Percentiles rank a stretch among this genome's conserved stretches.
These are phyloP conservation scores for Leptodermis oblonga DNA, from an alignment of 257 asterid genomes.

Conservation along the genomic window DNA sequence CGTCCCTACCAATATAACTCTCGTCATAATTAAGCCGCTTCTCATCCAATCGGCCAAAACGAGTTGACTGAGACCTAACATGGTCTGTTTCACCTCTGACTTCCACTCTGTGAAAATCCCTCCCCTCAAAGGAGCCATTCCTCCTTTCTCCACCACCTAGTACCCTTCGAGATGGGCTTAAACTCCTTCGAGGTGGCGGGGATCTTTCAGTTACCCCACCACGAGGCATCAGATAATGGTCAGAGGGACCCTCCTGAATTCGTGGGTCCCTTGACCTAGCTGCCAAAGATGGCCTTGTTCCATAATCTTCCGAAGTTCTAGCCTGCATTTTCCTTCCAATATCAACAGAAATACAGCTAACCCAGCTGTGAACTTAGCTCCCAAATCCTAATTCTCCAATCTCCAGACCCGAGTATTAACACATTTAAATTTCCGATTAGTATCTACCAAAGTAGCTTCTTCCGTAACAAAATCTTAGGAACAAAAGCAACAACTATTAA, in stretches of 20 bases:
- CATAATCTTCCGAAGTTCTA: conserved; percentile 2
- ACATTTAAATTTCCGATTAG: not conserved
- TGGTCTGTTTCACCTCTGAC: not conserved
- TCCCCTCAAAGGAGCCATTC: conserved; percentile 11
- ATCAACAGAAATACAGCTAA: not conserved
- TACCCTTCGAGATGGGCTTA: not conserved
- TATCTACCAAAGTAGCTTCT: not conserved
- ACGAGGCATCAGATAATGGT: conserved; percentile 2
- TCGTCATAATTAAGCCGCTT: not conserved
- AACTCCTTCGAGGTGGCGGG: conserved; percentile 3
- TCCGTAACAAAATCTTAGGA: not conserved
- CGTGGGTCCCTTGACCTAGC: conserved; percentile 12
- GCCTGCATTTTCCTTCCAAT: conserved; percentile 1
- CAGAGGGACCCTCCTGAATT: not conserved
- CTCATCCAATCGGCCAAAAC: not conserved
- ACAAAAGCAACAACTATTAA: not conserved
- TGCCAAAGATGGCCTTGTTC: conserved; percentile 6
- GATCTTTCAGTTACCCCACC: conserved; percentile 2
- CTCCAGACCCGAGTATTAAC: not conserved
- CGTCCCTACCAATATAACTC: not conserved
- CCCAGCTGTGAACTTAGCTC: not conserved
- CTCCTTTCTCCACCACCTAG: conserved; percentile 7
- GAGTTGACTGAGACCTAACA: conserved; percentile 1
- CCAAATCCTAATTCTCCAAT: not conserved
- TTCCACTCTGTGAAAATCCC: not conserved